phyloP scores from a whole-genome alignment of 331 rosid genomes.

The Stylosanthes scabra region DNA sequence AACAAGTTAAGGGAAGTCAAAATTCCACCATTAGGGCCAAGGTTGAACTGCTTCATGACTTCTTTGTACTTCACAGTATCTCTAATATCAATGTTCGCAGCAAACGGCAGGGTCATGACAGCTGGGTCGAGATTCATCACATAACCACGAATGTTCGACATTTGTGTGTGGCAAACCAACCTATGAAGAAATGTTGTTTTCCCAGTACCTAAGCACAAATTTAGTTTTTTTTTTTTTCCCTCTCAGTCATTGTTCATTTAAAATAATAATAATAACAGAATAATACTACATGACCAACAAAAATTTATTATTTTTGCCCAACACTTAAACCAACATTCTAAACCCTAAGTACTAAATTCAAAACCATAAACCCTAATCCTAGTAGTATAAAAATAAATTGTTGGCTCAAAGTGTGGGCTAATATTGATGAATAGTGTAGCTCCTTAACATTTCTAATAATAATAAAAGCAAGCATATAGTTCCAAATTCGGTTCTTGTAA shows the following conservation, averaged over 20 bases:
- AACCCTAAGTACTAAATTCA: too few species aligned
- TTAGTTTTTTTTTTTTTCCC: slow-evolving; percentile 29
- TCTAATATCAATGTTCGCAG: slow-evolving; percentile 87
- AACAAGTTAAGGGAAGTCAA: slow-evolving; percentile 94
- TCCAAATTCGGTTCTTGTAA: neutral
- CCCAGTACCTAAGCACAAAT: slow-evolving; percentile 75
- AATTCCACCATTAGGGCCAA: slow-evolving; percentile 99
- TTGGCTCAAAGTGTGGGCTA: too few species aligned
- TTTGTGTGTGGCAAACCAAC: slow-evolving; percentile 75
- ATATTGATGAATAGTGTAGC: too few species aligned
- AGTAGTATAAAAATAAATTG: too few species aligned
- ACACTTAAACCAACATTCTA: too few species aligned
- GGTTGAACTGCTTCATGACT: slow-evolving; percentile 98
- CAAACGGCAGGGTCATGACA: slow-evolving; percentile 85
- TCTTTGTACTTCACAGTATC: slow-evolving; percentile 95
- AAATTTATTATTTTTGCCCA: too few species aligned
- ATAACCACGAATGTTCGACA: slow-evolving; percentile 68
- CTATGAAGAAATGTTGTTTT: slow-evolving; percentile 87
- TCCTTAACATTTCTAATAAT: too few species aligned
- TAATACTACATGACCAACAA: neutral
- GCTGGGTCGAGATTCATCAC: slow-evolving; percentile 96
- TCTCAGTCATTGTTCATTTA: neutral
- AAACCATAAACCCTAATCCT: too few species aligned
- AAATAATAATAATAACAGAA: neutral
- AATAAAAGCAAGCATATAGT: too few species aligned